These are phyloP conservation scores for Moesziomyces sp. DNA, from an alignment of 1,284 basidiomycete species.

Conservation along the genomic window DNA sequence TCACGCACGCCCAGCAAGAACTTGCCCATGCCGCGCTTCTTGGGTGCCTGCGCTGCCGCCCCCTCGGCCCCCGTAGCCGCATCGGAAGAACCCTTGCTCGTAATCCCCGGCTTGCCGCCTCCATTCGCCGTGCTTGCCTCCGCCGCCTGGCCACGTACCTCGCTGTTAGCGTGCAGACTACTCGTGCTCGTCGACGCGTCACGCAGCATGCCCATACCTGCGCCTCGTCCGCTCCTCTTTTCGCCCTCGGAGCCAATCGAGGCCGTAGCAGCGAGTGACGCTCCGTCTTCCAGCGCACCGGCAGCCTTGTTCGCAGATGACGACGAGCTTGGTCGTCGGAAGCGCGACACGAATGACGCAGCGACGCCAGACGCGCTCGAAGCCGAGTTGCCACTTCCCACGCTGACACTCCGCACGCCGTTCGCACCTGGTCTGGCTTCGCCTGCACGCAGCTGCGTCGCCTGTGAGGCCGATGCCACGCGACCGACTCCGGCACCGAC, in stretches of 20 bases:
- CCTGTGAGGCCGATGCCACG: neutral
- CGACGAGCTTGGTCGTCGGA: slow-evolving; percentile 44
- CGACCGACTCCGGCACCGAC: neutral
- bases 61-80: neutral
- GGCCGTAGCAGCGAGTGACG: neutral
- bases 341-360: slow-evolving; percentile 40
- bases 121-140: too few relatives aligned
- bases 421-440: neutral
- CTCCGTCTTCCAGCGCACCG: neutral
- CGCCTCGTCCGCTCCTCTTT: neutral
- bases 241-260: neutral
- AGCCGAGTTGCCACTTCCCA: slow-evolving; percentile 16
- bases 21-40: slow-evolving; percentile 47
- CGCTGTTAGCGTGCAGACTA: slow-evolving; percentile 21
- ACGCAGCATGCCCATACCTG: slow-evolving; percentile 17
- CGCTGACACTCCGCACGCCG: slow-evolving; percentile 28
- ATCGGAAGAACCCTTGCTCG: neutral
- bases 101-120: too few relatives aligned
- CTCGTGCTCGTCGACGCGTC: slow-evolving; percentile 39
- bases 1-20: slow-evolving; percentile 44
- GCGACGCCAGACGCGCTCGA: slow-evolving; percentile 29
- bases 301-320: slow-evolving; percentile 18
- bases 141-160: neutral
- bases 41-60: slow-evolving; percentile 9
- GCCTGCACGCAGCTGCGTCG: slow-evolving; percentile 1